phyloP scores from a whole-genome alignment of 2,329 filamentous ascomycete genomes.

The Bipolaris oryzae region DNA sequence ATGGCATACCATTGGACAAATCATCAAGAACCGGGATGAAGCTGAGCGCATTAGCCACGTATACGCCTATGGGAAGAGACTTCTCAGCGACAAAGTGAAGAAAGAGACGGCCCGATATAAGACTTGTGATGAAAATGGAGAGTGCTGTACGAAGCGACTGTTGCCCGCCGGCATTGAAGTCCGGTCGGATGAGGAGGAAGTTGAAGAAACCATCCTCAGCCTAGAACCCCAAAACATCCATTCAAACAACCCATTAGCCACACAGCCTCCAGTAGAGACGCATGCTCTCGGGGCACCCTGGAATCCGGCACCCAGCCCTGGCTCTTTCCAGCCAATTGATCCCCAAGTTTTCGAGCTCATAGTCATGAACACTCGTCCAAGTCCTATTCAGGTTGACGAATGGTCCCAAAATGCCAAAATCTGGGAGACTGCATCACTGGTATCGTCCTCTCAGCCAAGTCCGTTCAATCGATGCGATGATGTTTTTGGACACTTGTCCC shows the following conservation, averaged over 20 bases:
- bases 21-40: slow-evolving; percentile 21
- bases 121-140: background rate
- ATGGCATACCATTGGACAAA: slow-evolving; percentile 26
- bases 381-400: too few species aligned
- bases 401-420: background rate
- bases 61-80: background rate
- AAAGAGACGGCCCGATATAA: slow-evolving; percentile 1
- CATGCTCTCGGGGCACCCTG: background rate
- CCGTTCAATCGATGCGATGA: background rate
- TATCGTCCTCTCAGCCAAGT: background rate
- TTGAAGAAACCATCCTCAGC: background rate
- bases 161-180: background rate
- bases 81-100: background rate
- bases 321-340: too few species aligned
- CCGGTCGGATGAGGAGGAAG: background rate
- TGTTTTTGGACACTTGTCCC: too few species aligned
- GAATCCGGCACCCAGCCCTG: background rate
- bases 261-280: too few species aligned
- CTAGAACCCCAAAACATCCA: background rate
- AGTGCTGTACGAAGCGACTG: background rate
- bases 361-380: background rate
- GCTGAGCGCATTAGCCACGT: background rate
- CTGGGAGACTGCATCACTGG: background rate
- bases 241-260: background rate
- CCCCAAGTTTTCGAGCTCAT: background rate